These are phyloP conservation scores for Kalanchoe fedtschenkoi DNA, from an alignment of 164 flowering plant genomes.

Conservation along the genomic window DNA sequence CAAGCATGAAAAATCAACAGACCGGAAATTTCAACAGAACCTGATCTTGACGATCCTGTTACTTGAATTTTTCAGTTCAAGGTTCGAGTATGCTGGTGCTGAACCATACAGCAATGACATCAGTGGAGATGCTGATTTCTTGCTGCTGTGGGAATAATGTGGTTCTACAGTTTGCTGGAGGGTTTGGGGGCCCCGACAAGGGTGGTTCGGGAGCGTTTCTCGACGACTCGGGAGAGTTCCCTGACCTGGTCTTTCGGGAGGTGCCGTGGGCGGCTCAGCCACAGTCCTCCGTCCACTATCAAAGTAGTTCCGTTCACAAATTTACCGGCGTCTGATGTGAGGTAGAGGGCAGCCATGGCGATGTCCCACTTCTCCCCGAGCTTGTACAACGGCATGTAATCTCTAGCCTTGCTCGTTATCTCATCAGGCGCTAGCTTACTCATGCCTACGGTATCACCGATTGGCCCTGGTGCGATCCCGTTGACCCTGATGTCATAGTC, in stretches of 20 bases:
- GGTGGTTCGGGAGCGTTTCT: conserved; percentile 14
- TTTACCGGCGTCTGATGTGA: conserved; percentile 64
- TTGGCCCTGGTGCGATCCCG: conserved; percentile 73
- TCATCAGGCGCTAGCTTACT: conserved; percentile 44
- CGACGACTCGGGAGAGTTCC: conserved; percentile 15
- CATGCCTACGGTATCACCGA: conserved; percentile 45
- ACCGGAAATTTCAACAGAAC: no score
- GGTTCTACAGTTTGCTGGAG: conserved; percentile 12
- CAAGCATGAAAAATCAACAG: no score
- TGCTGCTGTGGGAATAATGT: not conserved
- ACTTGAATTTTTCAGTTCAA: no score
- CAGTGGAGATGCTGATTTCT: not conserved
- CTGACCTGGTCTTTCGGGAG: conserved; percentile 18
- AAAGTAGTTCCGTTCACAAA: conserved; percentile 17
- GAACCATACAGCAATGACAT: no score
- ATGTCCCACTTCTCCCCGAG: conserved; percentile 64
- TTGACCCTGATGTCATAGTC: conserved; percentile 65
- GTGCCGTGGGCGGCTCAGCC: conserved; percentile 21
- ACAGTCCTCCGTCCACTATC: conserved; percentile 21
- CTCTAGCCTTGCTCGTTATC: conserved; percentile 16
- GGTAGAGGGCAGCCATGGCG: conserved; percentile 60
- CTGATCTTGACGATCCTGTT: no score
- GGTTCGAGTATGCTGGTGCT: no score
- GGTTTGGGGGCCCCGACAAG: conserved; percentile 15
- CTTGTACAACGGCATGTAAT: conserved; percentile 30